Conservation (phyloP, 208 protist genomes). For the Acanthamoeba royreba region DNA sequence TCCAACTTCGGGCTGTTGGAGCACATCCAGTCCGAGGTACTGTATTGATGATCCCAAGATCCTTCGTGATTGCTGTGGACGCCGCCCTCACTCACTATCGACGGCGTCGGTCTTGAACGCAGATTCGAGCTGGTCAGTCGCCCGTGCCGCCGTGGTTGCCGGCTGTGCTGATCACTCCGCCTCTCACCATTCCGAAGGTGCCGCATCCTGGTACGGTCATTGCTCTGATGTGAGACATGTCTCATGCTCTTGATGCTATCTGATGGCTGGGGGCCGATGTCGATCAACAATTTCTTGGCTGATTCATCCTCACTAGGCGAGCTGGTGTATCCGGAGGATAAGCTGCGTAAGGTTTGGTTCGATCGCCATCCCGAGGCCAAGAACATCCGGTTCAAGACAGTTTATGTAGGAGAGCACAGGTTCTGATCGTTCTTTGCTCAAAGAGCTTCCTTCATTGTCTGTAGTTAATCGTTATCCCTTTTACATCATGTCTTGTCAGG, state of each 20-base stretch:
- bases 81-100: neutral
- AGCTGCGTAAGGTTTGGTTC: neutral
- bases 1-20: neutral
- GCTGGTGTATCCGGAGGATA: neutral
- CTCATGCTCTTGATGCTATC: neutral
- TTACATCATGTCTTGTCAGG: no score
- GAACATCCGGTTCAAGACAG: neutral
- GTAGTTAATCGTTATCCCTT: neutral
- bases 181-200: neutral
- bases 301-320: no score
- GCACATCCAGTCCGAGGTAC: neutral
- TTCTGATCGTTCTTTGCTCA: neutral
- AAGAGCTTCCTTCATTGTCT: neutral
- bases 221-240: no score
- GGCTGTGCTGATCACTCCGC: neutral
- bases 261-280: neutral
- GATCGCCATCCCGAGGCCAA: neutral
- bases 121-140: neutral
- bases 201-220: neutral
- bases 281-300: neutral
- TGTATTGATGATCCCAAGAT: no score
- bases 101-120: no score
- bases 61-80: neutral
- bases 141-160: neutral
- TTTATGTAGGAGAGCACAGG: conserved; percentile 6